Conservation (phyloP, 2,329 filamentous ascomycete genomes). For the Amphichorda felina region DNA sequence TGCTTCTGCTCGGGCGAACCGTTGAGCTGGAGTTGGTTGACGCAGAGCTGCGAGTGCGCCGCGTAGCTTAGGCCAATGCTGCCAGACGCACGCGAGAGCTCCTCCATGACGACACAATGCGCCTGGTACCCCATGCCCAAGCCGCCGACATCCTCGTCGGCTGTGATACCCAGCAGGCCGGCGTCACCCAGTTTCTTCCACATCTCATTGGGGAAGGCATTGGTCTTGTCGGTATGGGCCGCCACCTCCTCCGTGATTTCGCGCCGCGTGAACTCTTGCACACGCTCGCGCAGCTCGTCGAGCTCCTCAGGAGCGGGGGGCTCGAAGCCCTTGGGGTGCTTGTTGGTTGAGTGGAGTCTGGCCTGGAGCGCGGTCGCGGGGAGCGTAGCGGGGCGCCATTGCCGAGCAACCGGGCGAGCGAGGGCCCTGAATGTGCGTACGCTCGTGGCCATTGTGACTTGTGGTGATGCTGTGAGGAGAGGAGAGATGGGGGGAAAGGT, state of each 20-base stretch:
- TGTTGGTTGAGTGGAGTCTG: slow-evolving; percentile 41
- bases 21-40: slow-evolving; percentile 93
- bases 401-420: slow-evolving; percentile 13
- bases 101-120: slow-evolving; percentile 91
- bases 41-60: slow-evolving; percentile 89
- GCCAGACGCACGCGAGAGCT: slow-evolving; percentile 75
- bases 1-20: slow-evolving; percentile 68
- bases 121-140: slow-evolving; percentile 92
- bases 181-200: slow-evolving; percentile 91
- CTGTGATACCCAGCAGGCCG: slow-evolving; percentile 85
- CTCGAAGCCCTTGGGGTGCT: slow-evolving; percentile 51
- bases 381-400: slow-evolving; percentile 13
- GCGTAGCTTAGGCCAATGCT: slow-evolving; percentile 86
- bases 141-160: slow-evolving; percentile 83
- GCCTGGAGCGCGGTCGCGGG: slow-evolving; percentile 20
- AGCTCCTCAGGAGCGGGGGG: slow-evolving; percentile 63
- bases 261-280: slow-evolving; percentile 80
- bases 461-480: background rate
- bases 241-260: slow-evolving; percentile 81
- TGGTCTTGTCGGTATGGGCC: slow-evolving; percentile 68
- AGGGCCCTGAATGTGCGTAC: slow-evolving; percentile 14
- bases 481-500: background rate
- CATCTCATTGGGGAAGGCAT: slow-evolving; percentile 83
- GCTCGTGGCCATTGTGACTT: slow-evolving; percentile 7
- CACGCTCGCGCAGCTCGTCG: slow-evolving; percentile 67